Evolutionary conservation across 148 eudicot species (phyloP).

Genomic region (Persicaria tinctoria): DNA sequence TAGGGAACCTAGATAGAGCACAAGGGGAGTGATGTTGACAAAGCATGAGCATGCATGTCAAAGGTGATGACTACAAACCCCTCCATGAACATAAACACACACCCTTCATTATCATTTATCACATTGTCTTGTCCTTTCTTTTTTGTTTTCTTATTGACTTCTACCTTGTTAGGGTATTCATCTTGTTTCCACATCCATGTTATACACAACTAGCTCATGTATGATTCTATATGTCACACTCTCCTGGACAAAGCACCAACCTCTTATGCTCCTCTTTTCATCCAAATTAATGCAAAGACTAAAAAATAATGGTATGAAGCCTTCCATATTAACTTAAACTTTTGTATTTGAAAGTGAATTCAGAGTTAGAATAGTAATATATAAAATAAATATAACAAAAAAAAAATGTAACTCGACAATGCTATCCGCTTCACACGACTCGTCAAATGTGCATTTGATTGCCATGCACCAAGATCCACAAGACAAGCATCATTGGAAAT

Average conservation of each 20-base stretch:
- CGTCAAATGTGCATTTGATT: neutral
- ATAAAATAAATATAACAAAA: too few relatives aligned
- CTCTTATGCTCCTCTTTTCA: neutral
- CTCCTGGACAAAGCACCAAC: neutral
- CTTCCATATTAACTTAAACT: too few relatives aligned
- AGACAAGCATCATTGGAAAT: conserved; percentile 1
- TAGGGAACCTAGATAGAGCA: too few relatives aligned
- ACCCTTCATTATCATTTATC: neutral
- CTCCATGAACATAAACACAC: neutral
- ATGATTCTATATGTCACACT: neutral
- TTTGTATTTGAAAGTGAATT: too few relatives aligned
- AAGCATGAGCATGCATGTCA: conserved; percentile 6
- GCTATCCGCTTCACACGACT: too few relatives aligned
- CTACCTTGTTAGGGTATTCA: neutral
- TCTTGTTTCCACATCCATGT: neutral
- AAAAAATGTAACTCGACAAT: too few relatives aligned
- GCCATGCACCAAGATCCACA: neutral
- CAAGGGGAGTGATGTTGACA: conserved; percentile 7
- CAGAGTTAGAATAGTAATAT: too few relatives aligned
- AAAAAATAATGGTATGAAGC: too few relatives aligned
- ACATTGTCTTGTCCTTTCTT: neutral
- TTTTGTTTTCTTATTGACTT: neutral
- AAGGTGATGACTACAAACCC: neutral
- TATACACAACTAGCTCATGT: neutral
- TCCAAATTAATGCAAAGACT: neutral